These are phyloP conservation scores for Penicillium digitatum DNA, from an alignment of 2,329 filamentous ascomycete genomes.

Conservation along the genomic window DNA sequence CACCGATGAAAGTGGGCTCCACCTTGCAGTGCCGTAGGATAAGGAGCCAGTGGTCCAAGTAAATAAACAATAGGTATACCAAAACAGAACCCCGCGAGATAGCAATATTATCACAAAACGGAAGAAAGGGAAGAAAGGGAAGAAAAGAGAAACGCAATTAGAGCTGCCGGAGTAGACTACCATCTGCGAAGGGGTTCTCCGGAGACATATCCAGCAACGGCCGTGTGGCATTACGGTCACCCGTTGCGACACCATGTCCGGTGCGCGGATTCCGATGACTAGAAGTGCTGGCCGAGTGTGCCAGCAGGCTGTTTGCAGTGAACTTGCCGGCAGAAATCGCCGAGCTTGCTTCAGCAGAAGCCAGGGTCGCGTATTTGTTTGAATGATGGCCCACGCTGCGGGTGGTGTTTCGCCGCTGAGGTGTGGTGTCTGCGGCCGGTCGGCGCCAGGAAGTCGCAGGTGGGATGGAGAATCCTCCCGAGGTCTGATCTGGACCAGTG, in stretches of 20 bases:
- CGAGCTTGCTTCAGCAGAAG: slow-evolving; percentile 8
- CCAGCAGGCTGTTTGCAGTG: slow-evolving; percentile 37
- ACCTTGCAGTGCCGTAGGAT: not conserved
- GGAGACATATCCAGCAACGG: slow-evolving; percentile 45
- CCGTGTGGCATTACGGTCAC: slow-evolving; percentile 36
- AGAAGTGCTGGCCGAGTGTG: slow-evolving; percentile 23
- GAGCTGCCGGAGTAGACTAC: slow-evolving; percentile 42
- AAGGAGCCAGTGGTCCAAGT: not conserved
- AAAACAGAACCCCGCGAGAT: not conserved
- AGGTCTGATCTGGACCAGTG: slow-evolving; percentile 37
- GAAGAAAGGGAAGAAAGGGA: not conserved
- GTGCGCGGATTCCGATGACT: slow-evolving; percentile 19
- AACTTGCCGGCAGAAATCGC: slow-evolving; percentile 27
- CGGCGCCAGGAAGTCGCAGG: slow-evolving; percentile 41
- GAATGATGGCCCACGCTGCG: slow-evolving; percentile 27
- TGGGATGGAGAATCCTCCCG: slow-evolving; percentile 35
- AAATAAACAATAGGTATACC: not conserved
- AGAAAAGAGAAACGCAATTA: slow-evolving; percentile 1
- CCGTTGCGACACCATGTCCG: slow-evolving; percentile 41
- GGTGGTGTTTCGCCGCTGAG: slow-evolving; percentile 31
- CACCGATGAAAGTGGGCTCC: not conserved
- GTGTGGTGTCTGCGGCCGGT: slow-evolving; percentile 19
- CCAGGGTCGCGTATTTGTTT: slow-evolving; percentile 9
- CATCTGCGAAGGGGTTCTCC: slow-evolving; percentile 43
- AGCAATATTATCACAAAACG: not conserved